Base-by-base conservation (phyloP, 768 basidiomycete species). In the Lactarius indigo region DNA sequence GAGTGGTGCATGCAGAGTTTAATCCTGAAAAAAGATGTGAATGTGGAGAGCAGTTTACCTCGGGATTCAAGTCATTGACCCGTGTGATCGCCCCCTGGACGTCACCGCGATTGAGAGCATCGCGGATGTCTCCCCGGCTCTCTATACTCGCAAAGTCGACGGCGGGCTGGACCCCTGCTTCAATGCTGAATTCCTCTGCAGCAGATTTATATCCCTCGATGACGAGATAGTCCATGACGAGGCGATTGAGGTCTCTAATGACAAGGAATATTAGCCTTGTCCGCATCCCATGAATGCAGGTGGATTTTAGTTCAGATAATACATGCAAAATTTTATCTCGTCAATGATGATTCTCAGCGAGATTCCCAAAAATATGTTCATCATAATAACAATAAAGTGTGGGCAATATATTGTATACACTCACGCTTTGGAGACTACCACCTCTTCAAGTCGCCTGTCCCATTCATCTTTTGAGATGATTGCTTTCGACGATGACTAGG, bases 1-100 rank as follows among this genome's bases (percentile, higher is more conserved):
- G 95, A 89, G 94, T 96, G 95, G 96, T 97, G 95, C 96, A 97
- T 97, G 93, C 91, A 89, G 76, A 74, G 72, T 93, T 80, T 89
- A 95, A 96, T 96, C 94, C 81, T 92, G 55, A 52, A 57, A 47
- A 41, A 57, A 71, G 50, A 61, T 47, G 50, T 15, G 58, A 26
- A 26, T 30, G 37, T 0, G 44, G 47, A 35, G 47, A 68, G 72
- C 15, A 37, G 78, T 92, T 80, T 79, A 98, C 97, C 89, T 98
- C 96, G 33, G 94, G 92, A 76, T 98, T 94, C 71, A 98, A 77
- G 76, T 98, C 96, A 72, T 98, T 98, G 44, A 97, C 92, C 50
- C 90, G 82, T n/a, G 90, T 88, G 65, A 98, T 96, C 28, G 97
- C 97, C 69, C 94, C 92, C 74, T 96, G 92, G 18, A 98, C 91